Percentiles rank a stretch among this genome's conserved stretches.
Evolutionary conservation across 2,329 filamentous ascomycete species (phyloP).

Genomic region (Dryadomyces quercivorus): DNA sequence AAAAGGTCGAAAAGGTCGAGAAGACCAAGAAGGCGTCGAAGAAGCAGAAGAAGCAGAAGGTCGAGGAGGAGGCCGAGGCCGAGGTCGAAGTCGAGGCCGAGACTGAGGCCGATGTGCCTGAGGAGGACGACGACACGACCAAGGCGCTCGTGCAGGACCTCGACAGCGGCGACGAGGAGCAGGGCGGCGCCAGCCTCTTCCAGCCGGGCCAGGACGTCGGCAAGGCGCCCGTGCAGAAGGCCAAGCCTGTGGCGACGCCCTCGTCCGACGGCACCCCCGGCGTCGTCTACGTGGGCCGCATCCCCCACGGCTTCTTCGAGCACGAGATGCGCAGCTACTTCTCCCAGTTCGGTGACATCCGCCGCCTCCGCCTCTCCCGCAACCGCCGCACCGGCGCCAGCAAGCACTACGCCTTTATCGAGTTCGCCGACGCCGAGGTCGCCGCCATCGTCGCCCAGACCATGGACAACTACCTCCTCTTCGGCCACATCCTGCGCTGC

Average conservation of each 20-base stretch:
- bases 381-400: conserved; percentile 85
- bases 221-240: conserved; percentile 7
- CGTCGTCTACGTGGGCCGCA: conserved; percentile 76
- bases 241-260: not conserved
- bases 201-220: conserved; percentile 13
- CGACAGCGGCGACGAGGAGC: conserved; percentile 1
- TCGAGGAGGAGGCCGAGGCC: not conserved
- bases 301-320: conserved; percentile 73
- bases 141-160: conserved; percentile 3
- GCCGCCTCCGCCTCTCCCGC: conserved; percentile 67
- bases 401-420: conserved; percentile 91
- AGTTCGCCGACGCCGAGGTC: conserved; percentile 67
- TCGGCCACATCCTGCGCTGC: conserved; percentile 86
- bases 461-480: conserved; percentile 96
- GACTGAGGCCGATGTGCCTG: not conserved
- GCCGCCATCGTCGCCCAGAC: conserved; percentile 87
- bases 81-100: not conserved
- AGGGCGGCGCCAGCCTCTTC: conserved; percentile 11
- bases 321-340: conserved; percentile 91
- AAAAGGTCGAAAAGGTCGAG: not conserved
- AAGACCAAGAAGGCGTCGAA: conserved; percentile 1
- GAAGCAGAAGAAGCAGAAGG: not conserved
- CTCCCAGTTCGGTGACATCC: conserved; percentile 79
- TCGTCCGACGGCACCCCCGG: conserved; percentile 42
- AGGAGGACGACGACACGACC: conserved; percentile 4